These are phyloP conservation scores for Limnanthes douglasii DNA, from an alignment of 345 rosid species.

Conservation along the genomic window DNA sequence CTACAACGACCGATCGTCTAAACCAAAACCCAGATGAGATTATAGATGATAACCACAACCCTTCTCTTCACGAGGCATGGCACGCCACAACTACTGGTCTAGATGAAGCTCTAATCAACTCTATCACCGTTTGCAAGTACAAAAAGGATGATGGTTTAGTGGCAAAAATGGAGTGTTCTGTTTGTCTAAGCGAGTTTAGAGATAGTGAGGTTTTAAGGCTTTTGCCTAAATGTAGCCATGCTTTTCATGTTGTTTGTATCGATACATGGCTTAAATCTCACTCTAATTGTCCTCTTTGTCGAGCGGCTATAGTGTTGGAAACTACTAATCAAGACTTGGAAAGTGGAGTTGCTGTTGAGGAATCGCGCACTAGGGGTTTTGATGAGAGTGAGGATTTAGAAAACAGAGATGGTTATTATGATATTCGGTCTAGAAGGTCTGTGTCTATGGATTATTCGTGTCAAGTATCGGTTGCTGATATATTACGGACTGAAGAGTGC, in stretches of 20 bases:
- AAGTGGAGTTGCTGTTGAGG: background rate
- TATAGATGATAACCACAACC: slow-evolving; percentile 20
- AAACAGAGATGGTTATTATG: slow-evolving; percentile 21
- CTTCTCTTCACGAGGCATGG: slow-evolving; percentile 50
- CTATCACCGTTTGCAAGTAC: slow-evolving; percentile 53
- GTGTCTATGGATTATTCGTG: slow-evolving; percentile 46
- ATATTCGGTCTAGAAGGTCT: slow-evolving; percentile 35
- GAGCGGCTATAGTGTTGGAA: slow-evolving; percentile 37
- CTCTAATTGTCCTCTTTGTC: slow-evolving; percentile 82
- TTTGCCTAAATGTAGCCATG: slow-evolving; percentile 77
- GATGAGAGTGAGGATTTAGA: slow-evolving; percentile 24
- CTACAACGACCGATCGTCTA: slow-evolving; percentile 13
- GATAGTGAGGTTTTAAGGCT: slow-evolving; percentile 69
- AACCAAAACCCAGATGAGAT: slow-evolving; percentile 15
- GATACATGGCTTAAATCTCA: slow-evolving; percentile 88
- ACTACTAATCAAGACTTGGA: slow-evolving; percentile 15
- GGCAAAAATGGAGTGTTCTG: slow-evolving; percentile 66
- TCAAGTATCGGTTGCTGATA: slow-evolving; percentile 27
- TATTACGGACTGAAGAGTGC: slow-evolving; percentile 14
- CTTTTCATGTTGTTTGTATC: slow-evolving; percentile 70
- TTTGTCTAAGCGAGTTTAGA: slow-evolving; percentile 75
- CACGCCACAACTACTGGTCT: slow-evolving; percentile 29
- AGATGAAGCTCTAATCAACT: slow-evolving; percentile 58
- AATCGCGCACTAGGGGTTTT: slow-evolving; percentile 3
- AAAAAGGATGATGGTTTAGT: slow-evolving; percentile 34